Percentiles rank a stretch among this genome's conserved stretches.
These are phyloP conservation scores for Cunninghamia lanceolata DNA, from an alignment of 75 land plant species.

Conservation along the genomic window DNA sequence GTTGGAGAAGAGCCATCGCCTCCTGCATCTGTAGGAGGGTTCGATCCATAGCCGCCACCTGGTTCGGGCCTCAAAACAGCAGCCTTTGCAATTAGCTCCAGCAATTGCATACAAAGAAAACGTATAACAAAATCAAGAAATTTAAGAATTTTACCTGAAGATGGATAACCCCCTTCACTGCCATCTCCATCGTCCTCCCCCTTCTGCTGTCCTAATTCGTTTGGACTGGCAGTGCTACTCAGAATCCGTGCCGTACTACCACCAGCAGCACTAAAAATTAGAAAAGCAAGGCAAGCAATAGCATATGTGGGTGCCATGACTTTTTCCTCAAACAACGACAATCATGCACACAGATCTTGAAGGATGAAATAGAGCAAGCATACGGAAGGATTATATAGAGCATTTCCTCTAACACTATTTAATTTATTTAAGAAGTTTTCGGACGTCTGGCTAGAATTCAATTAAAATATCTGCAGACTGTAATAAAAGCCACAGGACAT, in stretches of 20 bases:
- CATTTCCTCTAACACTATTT: not conserved
- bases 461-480: not conserved
- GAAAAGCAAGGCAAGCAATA: not conserved
- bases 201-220: not conserved
- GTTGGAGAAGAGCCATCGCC: not conserved
- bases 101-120: too few relatives aligned
- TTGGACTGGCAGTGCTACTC: not conserved
- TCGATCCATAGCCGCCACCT: not conserved
- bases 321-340: not conserved
- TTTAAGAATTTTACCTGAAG: not conserved
- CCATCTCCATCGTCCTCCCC: not conserved
- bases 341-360: not conserved
- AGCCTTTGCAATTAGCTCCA: too few relatives aligned
- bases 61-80: not conserved
- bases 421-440: not conserved
- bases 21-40: not conserved
- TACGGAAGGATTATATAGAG: not conserved
- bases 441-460: not conserved
- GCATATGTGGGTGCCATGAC: not conserved
- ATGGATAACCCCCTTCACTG: not conserved
- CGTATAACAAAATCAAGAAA: not conserved
- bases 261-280: not conserved
- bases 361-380: not conserved
- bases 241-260: not conserved
- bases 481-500: not conserved